Evolutionary conservation across 306 rosid genomes (phyloP), one percentile per base, ranked within the genome.

Genomic region (Carpinus viminea): DNA sequence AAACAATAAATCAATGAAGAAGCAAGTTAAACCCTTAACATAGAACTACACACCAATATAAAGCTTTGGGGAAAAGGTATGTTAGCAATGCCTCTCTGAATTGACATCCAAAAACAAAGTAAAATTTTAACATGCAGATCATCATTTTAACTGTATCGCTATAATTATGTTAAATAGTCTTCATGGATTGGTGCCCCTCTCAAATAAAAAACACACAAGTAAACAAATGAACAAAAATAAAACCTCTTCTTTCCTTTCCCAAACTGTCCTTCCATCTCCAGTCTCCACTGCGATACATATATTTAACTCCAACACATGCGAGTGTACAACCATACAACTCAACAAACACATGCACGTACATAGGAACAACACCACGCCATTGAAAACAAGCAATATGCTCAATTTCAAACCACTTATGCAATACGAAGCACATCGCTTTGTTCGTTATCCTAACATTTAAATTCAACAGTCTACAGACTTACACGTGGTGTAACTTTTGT

Each of bases 1-100:
- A 79, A 59, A 75, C 3, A 60, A 76, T 20, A 75, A 73, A 88
- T 41, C 45, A 41, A 41, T 5, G 71, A 17, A 65, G n/a, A 43
- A 34, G 17, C 28, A 72, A 53, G 36, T 12, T 7, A 75, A 36
- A 55, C 45, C 20, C 47, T 38, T 7, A 41, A 5, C 13, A 28
- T 6, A 34, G 28, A 48, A 13, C 1, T 4, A 9, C 12, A 31
- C 46, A 41, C 18, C 6, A 28, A 53, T 54, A 15, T 8, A 74
- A 28, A 56, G 45, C 45, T 41, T 5, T 38, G 43, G 45, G 45
- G 45, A 41, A 5, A 41, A 41, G 45, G 45, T 41, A 41, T 41
- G 45, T 41, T 24, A 41, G 4, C 1, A 18, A 18, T 13, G 41
- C 28, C 31, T 41, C 51, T 38, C 24, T 68, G 16, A 68, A 1